Evolutionary conservation across 306 rosid species (phyloP).

Genomic region (Dryas octopetala): DNA sequence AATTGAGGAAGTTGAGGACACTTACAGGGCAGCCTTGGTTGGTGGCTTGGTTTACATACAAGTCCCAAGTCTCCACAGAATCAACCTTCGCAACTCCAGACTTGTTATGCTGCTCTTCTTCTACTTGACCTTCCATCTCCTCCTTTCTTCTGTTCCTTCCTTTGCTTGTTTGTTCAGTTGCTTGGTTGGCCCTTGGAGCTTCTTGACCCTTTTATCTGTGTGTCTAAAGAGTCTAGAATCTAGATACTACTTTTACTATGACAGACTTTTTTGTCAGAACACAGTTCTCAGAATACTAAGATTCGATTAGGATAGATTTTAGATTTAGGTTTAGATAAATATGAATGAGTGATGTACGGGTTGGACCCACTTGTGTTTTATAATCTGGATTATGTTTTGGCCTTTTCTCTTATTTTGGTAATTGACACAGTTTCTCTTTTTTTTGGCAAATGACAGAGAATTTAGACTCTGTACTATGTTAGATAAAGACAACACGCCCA

Average conservation of each 20-base stretch:
- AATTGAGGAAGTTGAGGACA: constrained; percentile 5
- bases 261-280: no score
- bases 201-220: not conserved
- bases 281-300: not conserved
- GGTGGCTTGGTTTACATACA: constrained; percentile 44
- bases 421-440: no score
- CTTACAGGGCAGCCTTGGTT: constrained; percentile 62
- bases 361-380: not conserved
- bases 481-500: no score
- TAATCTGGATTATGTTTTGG: not conserved
- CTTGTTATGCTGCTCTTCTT: constrained; percentile 30
- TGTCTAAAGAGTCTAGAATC: not conserved
- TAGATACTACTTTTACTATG: not conserved
- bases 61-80: constrained; percentile 75
- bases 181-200: not conserved
- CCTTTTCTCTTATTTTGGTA: not conserved
- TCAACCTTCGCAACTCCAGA: constrained; percentile 60
- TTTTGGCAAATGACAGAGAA: no score
- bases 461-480: no score
- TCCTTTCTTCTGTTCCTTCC: not conserved
- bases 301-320: not conserved
- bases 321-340: not conserved
- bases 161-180: not conserved
- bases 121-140: constrained; percentile 38
- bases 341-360: not conserved